phyloP scores from a whole-genome alignment of 257 asterid species.

The Ehretia macrophylla region DNA sequence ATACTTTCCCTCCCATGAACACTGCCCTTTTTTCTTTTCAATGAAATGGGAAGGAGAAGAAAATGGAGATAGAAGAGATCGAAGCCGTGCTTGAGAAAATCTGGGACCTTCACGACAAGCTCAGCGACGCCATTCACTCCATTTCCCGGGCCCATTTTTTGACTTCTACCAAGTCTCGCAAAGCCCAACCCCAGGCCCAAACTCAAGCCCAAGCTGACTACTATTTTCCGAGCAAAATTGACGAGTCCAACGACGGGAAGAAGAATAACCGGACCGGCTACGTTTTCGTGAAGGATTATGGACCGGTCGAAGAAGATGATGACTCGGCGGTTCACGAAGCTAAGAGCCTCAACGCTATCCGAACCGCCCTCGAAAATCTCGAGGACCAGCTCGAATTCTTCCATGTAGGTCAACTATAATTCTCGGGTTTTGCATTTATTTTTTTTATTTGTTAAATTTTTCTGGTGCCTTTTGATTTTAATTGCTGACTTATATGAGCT shows the following conservation, averaged over 20 bases:
- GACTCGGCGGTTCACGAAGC: constrained; percentile 72
- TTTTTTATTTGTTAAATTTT: no score
- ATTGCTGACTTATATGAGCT: background rate
- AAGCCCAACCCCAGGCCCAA: no score
- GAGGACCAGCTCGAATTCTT: constrained; percentile 96
- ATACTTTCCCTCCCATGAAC: constrained; percentile 3
- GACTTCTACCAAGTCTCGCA: constrained; percentile 51
- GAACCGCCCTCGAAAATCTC: constrained; percentile 87
- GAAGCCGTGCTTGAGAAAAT: constrained; percentile 83
- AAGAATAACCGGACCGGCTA: constrained; percentile 43
- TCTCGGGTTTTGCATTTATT: background rate
- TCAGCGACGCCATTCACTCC: constrained; percentile 93
- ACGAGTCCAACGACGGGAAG: background rate
- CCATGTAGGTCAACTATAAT: constrained; percentile 36
- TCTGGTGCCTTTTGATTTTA: background rate
- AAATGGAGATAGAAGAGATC: constrained; percentile 81
- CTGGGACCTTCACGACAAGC: constrained; percentile 95
- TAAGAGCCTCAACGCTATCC: constrained; percentile 78
- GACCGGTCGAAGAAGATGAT: constrained; percentile 50
- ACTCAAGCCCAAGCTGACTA: background rate
- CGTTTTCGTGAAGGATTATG: constrained; percentile 70
- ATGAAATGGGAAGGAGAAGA: constrained; percentile 54
- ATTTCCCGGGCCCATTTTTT: constrained; percentile 80
- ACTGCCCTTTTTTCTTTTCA: constrained; percentile 12
- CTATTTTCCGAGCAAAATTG: constrained; percentile 17